Conservation (phyloP, 441 rosid species). For the Syzygium syzygioides region DNA sequence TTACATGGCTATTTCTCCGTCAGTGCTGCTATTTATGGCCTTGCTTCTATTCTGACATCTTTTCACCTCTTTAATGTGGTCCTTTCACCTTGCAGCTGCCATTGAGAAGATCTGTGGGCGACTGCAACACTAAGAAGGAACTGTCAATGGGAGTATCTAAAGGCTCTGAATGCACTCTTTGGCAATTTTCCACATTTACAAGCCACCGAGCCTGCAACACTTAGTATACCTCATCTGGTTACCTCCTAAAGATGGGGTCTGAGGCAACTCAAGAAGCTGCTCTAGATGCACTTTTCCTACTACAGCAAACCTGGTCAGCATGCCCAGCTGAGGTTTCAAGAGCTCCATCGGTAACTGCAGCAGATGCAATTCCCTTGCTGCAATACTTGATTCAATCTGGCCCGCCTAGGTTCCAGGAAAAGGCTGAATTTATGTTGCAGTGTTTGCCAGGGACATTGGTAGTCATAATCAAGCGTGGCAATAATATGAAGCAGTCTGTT, state of each 20-base stretch:
- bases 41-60: background rate
- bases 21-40: constrained; percentile 1
- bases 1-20: background rate
- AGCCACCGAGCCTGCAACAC: constrained; percentile 98
- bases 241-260: constrained; percentile 91
- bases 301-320: constrained; percentile 99
- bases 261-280: constrained; percentile 99
- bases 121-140: constrained; percentile 33
- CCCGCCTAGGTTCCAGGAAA: constrained; percentile 99
- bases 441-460: constrained; percentile 97
- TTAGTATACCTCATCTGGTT: constrained; percentile 95
- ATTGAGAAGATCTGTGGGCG: constrained; percentile 99
- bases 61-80: background rate
- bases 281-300: constrained; percentile 87
- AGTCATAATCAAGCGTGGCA: constrained; percentile 90
- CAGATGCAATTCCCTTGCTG: constrained; percentile 96
- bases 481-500: constrained; percentile 98
- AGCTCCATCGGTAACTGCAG: constrained; percentile 98
- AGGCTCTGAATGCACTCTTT: constrained; percentile 86
- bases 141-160: constrained; percentile 94
- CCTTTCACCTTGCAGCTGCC: constrained; percentile 71
- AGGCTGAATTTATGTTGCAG: constrained; percentile 93
- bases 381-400: constrained; percentile 99
- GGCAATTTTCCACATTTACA: constrained; percentile 98
- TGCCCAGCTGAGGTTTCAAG: constrained; percentile 98